Percentiles rank a stretch among this genome's conserved stretches.
Conservation (phyloP, 2,329 filamentous ascomycete genomes). For the Fusarium concolor region DNA sequence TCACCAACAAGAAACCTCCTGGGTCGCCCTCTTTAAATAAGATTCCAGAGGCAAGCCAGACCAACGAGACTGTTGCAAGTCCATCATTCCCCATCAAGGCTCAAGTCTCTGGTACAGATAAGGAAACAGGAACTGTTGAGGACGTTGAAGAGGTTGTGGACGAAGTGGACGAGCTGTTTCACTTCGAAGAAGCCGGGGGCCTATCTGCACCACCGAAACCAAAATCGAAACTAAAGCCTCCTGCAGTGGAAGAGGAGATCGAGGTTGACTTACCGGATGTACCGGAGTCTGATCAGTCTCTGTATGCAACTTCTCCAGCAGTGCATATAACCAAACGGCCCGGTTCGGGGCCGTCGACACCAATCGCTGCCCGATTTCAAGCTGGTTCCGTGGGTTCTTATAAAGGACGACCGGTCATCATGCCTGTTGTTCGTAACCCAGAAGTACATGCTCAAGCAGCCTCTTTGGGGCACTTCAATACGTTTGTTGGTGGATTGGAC, state of each 20-base stretch:
- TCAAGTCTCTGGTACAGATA: neutral
- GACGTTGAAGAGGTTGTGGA: constrained; percentile 26
- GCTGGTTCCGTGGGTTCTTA: constrained; percentile 64
- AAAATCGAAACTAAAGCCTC: constrained; percentile 41
- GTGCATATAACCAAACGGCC: constrained; percentile 53
- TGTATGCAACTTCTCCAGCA: constrained; percentile 60
- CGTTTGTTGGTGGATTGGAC: constrained; percentile 66
- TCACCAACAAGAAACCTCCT: constrained; percentile 43
- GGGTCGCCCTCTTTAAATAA: constrained; percentile 29
- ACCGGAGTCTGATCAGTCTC: constrained; percentile 40
- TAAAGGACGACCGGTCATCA: constrained; percentile 63
- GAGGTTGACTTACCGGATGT: constrained; percentile 47
- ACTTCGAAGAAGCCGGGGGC: constrained; percentile 59
- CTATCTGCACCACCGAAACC: constrained; percentile 48
- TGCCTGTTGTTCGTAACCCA: constrained; percentile 63
- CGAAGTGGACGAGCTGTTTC: constrained; percentile 57
- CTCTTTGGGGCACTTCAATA: constrained; percentile 60
- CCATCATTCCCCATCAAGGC: constrained; percentile 10
- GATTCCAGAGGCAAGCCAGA: constrained; percentile 18
- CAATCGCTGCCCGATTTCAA: constrained; percentile 51
- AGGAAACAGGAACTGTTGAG: constrained; percentile 1
- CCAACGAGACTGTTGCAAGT: constrained; percentile 5
- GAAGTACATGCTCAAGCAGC: constrained; percentile 62
- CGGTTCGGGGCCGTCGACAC: constrained; percentile 45
- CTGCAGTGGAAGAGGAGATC: constrained; percentile 51